A percentile compares a stretch with the other conserved stretches of the same genome.
phyloP scores from a whole-genome alignment of 768 basidiomycete genomes.

The Hypsizygus marmoreus region DNA sequence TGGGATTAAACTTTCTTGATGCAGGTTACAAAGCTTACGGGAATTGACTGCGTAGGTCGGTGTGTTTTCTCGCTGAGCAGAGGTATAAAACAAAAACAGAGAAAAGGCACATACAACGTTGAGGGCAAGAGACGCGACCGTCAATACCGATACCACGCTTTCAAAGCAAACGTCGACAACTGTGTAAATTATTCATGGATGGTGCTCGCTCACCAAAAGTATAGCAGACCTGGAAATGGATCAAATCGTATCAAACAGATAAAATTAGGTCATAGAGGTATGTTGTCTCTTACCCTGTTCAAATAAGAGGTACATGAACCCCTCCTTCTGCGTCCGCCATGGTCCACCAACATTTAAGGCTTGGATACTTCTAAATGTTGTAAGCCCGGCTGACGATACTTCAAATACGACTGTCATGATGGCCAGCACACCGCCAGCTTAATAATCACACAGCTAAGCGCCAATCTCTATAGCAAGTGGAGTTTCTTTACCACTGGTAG shows the following conservation, averaged over 20 bases:
- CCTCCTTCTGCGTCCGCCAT: constrained; percentile 16
- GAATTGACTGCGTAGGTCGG: constrained; percentile 16
- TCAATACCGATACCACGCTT: constrained; percentile 26
- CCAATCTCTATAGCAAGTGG: no score
- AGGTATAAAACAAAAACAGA: not conserved
- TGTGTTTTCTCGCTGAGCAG: not conserved
- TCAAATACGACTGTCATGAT: constrained; percentile 31
- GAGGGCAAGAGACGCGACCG: constrained; percentile 23
- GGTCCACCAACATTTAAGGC: constrained; percentile 21
- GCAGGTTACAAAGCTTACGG: constrained; percentile 10
- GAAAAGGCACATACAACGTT: constrained; percentile 29
- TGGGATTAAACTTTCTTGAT: not conserved
- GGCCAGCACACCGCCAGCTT: constrained; percentile 25
- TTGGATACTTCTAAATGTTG: constrained; percentile 24
- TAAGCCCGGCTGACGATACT: constrained; percentile 24
- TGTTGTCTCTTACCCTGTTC: constrained; percentile 25
- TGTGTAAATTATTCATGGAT: not conserved
- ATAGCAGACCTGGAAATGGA: constrained; percentile 22
- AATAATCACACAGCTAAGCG: not conserved
- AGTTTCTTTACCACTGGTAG: no score
- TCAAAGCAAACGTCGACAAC: not conserved
- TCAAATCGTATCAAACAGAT: not conserved
- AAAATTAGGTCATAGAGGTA: not conserved
- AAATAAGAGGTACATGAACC: constrained; percentile 24
- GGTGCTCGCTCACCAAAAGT: constrained; percentile 23